Evolutionary conservation across 2,329 filamentous ascomycete species (phyloP), one percentile per base, ranked within the genome.

Genomic region (Claviceps humidiphila): DNA sequence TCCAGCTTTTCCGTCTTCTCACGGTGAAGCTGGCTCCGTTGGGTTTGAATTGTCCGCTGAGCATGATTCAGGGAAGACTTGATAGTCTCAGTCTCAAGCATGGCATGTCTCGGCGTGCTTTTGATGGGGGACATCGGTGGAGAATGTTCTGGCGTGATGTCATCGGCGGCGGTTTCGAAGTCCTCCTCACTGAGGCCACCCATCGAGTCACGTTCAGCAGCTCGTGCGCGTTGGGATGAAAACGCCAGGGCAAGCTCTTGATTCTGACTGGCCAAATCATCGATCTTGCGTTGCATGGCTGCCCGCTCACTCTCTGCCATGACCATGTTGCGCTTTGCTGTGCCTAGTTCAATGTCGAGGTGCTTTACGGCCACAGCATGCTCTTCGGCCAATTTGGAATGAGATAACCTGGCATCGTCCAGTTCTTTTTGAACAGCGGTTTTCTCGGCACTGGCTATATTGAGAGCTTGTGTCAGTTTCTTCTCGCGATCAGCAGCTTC

Each of bases 1-100:
- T 98, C 93, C 30, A 97, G 80, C 74, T 96, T 98, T 68, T 98
- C 93, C 0, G 91, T 96, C 81, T 97, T 98, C 68, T 98, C 93
- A 38, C 93, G 86, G 67, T 98, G 91, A 47, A 97, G 87, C 61
- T 90, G 95, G 66, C 86, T 89, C 68, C 95, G 89, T 59, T 97
- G 80, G 61, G 89, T 95, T 66, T 97, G 91, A 54, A 98, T 96
- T 71, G 95, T 96, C 53, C 91, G 82, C 66, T 97, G 93, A 41
- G 93, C 91, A 66, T 98, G 93, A 59, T 89, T 85, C 30, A 97
- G 77, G 26, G 91, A 96, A 51, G 90, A 94, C 71, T 93, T 94
- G 59, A 98, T 73, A 0, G 93, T 98, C 71, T 98, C 93, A 0
- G 89, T 85, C 68, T 98, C 93, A n/a, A 98, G 77, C 69, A 89